These are phyloP conservation scores for Spergularia bocconei DNA, from an alignment of 148 eudicot genomes.

Conservation along the genomic window DNA sequence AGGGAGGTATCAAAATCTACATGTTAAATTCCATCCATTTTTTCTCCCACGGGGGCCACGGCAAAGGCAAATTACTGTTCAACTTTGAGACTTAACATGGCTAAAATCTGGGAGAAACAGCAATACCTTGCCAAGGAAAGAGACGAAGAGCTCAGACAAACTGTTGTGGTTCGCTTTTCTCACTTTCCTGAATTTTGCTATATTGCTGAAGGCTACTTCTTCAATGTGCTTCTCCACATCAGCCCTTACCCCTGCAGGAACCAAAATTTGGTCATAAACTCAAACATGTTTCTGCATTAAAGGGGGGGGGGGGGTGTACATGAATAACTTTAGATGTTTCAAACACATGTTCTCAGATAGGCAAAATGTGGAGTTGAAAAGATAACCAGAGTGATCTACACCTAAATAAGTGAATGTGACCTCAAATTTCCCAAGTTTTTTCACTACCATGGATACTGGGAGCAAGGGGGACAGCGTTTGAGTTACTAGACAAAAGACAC, in stretches of 20 bases:
- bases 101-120: not conserved
- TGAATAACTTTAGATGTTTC: not conserved
- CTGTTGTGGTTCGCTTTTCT: conserved; percentile 55
- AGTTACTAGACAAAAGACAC: conserved; percentile 4
- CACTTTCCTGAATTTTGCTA: conserved; percentile 42
- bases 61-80: too few species aligned
- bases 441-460: not conserved
- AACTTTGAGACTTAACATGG: not conserved
- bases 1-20: not conserved
- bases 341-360: not conserved
- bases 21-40: not conserved
- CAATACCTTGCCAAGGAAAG: conserved; percentile 74
- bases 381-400: not conserved
- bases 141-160: conserved; percentile 66
- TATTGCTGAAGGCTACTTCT: conserved; percentile 53
- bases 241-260: conserved; percentile 69
- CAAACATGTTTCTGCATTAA: not conserved
- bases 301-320: not conserved
- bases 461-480: conserved; percentile 1
- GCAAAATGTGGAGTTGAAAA: not conserved
- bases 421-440: not conserved
- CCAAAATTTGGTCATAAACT: conserved; percentile 9
- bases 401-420: not conserved
- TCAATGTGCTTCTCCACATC: conserved; percentile 64
- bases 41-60: too few species aligned